These are phyloP conservation scores for Malus domestica DNA, from an alignment of 306 rosid genomes.

Conservation along the genomic window ASM211411v1 NC_041796.1:1039501-1040000, in stretches of 20 bases:
- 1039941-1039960: background rate
- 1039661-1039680: fast-evolving
- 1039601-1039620: no score
- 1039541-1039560: no score
- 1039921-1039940: background rate
- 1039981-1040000: slow-evolving; percentile 84
- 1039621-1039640: no score
- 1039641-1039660: no score
- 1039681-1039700: no score
- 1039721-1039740: background rate
- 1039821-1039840: background rate
- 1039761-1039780: background rate
- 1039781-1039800: background rate
- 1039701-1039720: no score
- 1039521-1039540: no score
- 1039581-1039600: no score
- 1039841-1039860: no score
- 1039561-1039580: no score
- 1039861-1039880: background rate
- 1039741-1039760: background rate
- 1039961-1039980: slow-evolving; percentile 83
- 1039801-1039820: background rate
- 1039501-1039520: no score
- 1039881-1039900: background rate
- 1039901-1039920: background rate